These are phyloP conservation scores for Ganoderma multipileum DNA, from an alignment of 1,284 basidiomycete species.

Conservation along the genomic window DNA sequence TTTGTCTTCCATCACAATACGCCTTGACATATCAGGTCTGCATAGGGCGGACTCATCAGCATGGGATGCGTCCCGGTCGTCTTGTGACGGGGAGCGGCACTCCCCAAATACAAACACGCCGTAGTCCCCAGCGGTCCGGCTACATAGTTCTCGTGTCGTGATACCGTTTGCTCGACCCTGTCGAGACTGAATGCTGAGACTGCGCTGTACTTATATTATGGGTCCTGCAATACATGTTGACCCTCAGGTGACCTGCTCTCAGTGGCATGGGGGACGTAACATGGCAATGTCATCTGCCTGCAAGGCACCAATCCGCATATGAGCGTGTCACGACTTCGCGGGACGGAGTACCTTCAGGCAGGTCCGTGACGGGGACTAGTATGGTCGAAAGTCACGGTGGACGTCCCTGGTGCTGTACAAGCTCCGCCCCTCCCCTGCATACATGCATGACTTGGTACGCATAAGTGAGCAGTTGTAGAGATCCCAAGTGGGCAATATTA, in stretches of 20 bases:
- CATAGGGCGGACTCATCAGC: constrained; percentile 32
- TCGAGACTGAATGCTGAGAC: not conserved
- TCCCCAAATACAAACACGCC: not conserved
- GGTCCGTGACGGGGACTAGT: not conserved
- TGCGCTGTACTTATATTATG: not conserved
- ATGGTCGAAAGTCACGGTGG: not conserved
- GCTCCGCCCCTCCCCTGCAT: not conserved
- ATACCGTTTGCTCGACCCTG: too few relatives aligned
- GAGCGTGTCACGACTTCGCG: not conserved
- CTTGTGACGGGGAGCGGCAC: not conserved
- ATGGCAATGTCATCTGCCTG: not conserved
- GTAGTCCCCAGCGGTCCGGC: not conserved
- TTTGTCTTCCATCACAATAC: not conserved
- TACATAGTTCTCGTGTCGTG: not conserved
- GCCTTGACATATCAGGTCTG: not conserved
- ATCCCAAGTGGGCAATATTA: too few relatives aligned
- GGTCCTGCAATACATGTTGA: not conserved
- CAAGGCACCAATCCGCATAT: not conserved
- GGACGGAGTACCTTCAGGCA: not conserved
- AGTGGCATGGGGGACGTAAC: too few relatives aligned
- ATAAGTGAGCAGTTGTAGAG: not conserved
- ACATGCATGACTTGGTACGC: not conserved
- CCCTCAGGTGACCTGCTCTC: not conserved
- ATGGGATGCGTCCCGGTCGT: constrained; percentile 31
- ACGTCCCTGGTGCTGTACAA: not conserved